Percentiles rank a stretch among this genome's conserved stretches.
Conservation (phyloP, 352 stramenopile genomes). For the Ophiocytium majus region DNA sequence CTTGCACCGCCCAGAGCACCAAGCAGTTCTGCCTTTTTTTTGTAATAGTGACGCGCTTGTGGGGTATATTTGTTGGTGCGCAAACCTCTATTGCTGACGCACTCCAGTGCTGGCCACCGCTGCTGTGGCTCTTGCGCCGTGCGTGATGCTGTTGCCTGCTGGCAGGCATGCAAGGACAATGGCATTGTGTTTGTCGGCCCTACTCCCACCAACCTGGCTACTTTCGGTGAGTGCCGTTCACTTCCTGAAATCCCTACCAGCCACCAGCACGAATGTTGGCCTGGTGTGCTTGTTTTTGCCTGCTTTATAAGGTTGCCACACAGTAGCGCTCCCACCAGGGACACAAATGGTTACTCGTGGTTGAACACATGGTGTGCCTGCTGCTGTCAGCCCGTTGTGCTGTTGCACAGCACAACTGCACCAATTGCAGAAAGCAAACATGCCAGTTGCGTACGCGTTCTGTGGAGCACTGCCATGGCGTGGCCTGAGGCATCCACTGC, state of each 20-base stretch:
- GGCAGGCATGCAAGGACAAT: slow-evolving; percentile 76
- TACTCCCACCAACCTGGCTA: slow-evolving; percentile 79
- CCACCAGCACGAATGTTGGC: not conserved
- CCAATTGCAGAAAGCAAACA: not conserved
- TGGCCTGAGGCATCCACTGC: not conserved
- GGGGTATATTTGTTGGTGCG: not conserved
- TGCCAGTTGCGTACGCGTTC: not conserved
- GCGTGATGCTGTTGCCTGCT: not conserved
- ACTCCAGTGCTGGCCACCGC: not conserved
- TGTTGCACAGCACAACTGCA: not conserved
- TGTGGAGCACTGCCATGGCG: not conserved
- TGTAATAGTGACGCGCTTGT: not conserved
- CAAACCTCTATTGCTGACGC: not conserved
- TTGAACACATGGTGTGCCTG: too few relatives aligned
- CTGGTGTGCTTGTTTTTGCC: not conserved
- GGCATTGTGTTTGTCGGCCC: slow-evolving; percentile 92
- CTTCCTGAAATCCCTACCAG: not conserved
- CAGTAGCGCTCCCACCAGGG: not conserved
- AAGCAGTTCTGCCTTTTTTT: not conserved
- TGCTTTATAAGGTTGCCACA: not conserved
- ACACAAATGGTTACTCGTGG: too few relatives aligned
- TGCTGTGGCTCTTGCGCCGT: not conserved
- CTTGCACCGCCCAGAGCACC: too few relatives aligned
- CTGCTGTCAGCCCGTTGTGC: not conserved
- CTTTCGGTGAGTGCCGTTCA: slow-evolving; percentile 31